Base-by-base conservation (phyloP, 345 rosid species). In the Dipteronia sinensis region DNA sequence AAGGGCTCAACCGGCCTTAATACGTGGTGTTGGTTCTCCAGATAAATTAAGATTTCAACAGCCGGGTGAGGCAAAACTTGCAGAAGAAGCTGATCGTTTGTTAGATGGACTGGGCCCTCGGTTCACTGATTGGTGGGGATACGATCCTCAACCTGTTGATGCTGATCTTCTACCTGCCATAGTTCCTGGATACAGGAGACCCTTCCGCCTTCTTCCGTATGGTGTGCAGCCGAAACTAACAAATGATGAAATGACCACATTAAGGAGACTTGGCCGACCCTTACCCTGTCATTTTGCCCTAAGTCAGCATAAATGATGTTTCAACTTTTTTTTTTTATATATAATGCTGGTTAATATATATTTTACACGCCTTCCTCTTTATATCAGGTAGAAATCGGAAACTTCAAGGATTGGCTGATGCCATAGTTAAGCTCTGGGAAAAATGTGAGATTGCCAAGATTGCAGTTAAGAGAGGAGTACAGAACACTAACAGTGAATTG, bases 371-470 rank as follows among this genome's bases (percentile, higher is more conserved):
- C 78, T 81, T 31, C 71, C 62, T 75, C 71, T 40, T 80, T 40
- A 47, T 76, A 76, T 64, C 88, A 95, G 98, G 99, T 82, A 88
- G 97, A 82, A 93, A 93, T 81, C 89, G 91, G 82, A 95, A 88
- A 73, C 94, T 84, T 83, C 93, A 93, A 80, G 99, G 99, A 64
- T 76, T 95, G 83, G 99, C 97, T 75, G 90, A 88, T 82, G 83
- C 96, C 11, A 85, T 93, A 66, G 79, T 92, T 79, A 93, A 93
- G 89, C 91, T 95, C 22, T 95, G 99, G 99, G 99, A 89, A 81
- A 93, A 90, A 90, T 95, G 96, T 84, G 99, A 95, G 89, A 86
- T 93, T 84, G 98, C 85, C 69, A 95, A 95, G 88, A 86, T 95
- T 87, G 95, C 97, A 25, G 91, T 93, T 68, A 95, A 93, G 92